Evolutionary conservation across 352 stramenopile species (phyloP).

Genomic region (Pythium plurisporium): DNA sequence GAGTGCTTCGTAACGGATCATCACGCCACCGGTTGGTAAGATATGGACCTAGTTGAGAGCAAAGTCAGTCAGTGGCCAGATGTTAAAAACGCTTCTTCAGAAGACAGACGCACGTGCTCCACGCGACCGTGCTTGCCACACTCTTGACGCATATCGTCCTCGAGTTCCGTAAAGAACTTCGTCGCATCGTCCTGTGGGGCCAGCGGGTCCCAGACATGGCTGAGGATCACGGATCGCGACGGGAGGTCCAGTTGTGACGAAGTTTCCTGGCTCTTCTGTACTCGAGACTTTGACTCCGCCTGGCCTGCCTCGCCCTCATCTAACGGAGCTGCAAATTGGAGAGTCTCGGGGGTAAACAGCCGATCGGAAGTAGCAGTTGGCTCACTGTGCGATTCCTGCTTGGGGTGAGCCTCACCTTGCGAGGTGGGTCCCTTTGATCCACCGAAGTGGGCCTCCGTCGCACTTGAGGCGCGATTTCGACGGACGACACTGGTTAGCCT

Average conservation of each 20-base stretch:
- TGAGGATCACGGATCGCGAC: constrained; percentile 57
- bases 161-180: constrained; percentile 64
- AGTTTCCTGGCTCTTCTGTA: too few relatives aligned
- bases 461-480: neutral
- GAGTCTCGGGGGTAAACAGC: neutral
- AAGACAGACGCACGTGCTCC: constrained; percentile 29
- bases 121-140: constrained; percentile 67
- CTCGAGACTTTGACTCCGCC: too few relatives aligned
- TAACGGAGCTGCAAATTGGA: too few relatives aligned
- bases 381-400: neutral
- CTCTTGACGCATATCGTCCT: constrained; percentile 72
- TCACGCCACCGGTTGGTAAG: constrained; percentile 48
- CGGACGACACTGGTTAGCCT: neutral
- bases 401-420: neutral
- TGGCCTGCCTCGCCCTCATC: neutral
- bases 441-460: constrained; percentile 11
- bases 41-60: constrained; percentile 45
- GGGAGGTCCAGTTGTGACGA: constrained; percentile 26
- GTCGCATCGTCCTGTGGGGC: constrained; percentile 36
- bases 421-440: neutral
- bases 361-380: neutral
- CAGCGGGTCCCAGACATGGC: constrained; percentile 60
- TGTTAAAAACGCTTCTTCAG: neutral
- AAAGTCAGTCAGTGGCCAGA: neutral
- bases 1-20: constrained; percentile 54